Evolutionary conservation across 768 basidiomycete species (phyloP).

Genomic region (Pleurotus tuber-regium): DNA sequence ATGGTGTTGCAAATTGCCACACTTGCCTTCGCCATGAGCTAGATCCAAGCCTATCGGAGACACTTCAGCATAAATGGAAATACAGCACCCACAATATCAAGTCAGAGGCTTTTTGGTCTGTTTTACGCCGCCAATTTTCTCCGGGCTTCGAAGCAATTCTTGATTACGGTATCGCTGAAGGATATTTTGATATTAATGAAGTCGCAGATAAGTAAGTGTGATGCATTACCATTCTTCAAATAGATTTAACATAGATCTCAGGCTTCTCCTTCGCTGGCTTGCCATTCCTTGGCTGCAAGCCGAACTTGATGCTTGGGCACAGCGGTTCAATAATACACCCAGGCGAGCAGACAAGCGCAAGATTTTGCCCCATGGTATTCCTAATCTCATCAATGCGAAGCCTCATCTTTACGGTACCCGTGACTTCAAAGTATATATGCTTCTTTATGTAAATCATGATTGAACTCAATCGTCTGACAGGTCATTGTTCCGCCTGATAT

Average conservation of each 20-base stretch:
- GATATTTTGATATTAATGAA: slow-evolving; percentile 26
- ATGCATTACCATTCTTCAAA: background rate
- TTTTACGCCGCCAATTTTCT: slow-evolving; percentile 23
- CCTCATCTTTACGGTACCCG: slow-evolving; percentile 24
- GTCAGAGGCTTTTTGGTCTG: slow-evolving; percentile 37
- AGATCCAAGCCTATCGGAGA: slow-evolving; percentile 26
- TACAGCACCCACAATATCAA: slow-evolving; percentile 28
- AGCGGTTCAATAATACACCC: slow-evolving; percentile 18
- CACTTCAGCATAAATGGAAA: slow-evolving; percentile 33
- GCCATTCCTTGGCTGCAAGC: slow-evolving; percentile 34
- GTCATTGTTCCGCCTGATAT: no score
- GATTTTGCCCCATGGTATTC: slow-evolving; percentile 34
- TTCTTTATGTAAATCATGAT: no score
- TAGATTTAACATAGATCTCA: slow-evolving; percentile 9
- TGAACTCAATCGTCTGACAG: no score
- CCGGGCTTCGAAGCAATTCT: slow-evolving; percentile 35
- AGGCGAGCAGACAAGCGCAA: slow-evolving; percentile 27
- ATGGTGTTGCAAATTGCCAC: slow-evolving; percentile 41
- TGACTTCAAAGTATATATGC: slow-evolving; percentile 37
- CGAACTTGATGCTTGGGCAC: slow-evolving; percentile 29
- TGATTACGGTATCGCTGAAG: slow-evolving; percentile 24
- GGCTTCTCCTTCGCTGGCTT: slow-evolving; percentile 32
- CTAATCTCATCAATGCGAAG: slow-evolving; percentile 24
- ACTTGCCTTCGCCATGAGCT: slow-evolving; percentile 32
- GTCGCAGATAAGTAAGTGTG: slow-evolving; percentile 20